phyloP scores from a whole-genome alignment of 768 basidiomycete genomes.

The Hygrophorus russula region DNA sequence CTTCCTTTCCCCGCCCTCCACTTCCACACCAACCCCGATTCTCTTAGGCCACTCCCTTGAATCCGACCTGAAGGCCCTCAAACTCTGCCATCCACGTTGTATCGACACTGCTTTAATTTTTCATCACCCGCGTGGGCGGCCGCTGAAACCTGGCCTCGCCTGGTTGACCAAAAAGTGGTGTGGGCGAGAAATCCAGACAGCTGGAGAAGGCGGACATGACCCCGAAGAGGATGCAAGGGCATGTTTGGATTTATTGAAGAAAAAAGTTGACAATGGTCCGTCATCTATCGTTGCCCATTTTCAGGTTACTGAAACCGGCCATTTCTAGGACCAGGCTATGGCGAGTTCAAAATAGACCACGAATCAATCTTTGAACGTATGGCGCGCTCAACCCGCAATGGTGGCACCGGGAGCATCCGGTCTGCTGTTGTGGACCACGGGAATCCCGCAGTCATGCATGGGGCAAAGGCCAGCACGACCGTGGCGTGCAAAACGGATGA shows the following conservation, averaged over 20 bases:
- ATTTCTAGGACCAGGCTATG: slow-evolving; percentile 48
- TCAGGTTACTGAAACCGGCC: not conserved
- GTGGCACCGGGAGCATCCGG: slow-evolving; percentile 29
- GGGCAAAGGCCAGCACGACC: slow-evolving; percentile 68
- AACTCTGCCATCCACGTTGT: slow-evolving; percentile 74
- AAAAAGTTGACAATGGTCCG: slow-evolving; percentile 59
- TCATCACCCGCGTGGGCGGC: slow-evolving; percentile 88
- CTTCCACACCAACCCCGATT: slow-evolving; percentile 49
- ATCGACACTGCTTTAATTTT: slow-evolving; percentile 88
- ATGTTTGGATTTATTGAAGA: slow-evolving; percentile 71
- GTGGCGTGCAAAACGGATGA: slow-evolving; percentile 68
- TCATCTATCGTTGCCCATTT: not conserved
- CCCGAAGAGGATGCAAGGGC: slow-evolving; percentile 92
- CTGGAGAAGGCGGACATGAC: slow-evolving; percentile 82
- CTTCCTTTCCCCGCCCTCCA: slow-evolving; percentile 34
- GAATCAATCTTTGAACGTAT: slow-evolving; percentile 88
- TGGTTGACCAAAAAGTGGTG: slow-evolving; percentile 96
- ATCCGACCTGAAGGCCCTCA: slow-evolving; percentile 84
- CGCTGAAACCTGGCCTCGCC: slow-evolving; percentile 91
- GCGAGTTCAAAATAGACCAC: slow-evolving; percentile 74
- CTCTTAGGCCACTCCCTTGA: slow-evolving; percentile 94
- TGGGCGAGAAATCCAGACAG: slow-evolving; percentile 75
- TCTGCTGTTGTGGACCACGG: slow-evolving; percentile 79
- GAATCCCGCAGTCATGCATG: slow-evolving; percentile 76
- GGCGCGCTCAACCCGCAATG: slow-evolving; percentile 34